Conservation (phyloP, 2,329 filamentous ascomycete species). For the Fusarium sp. region DNA sequence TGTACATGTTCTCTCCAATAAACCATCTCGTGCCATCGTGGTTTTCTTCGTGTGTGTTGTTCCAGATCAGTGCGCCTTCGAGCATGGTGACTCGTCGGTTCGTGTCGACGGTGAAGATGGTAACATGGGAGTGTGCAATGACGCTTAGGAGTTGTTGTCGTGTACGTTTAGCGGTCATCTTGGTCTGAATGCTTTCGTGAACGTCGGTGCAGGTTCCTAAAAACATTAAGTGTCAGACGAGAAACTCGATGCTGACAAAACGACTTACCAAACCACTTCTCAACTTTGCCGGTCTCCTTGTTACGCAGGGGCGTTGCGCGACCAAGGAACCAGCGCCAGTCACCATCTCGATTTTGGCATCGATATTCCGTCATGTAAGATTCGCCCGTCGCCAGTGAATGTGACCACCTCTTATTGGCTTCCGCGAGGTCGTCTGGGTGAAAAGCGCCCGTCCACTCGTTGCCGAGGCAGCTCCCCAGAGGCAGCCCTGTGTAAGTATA, state of each 20-base stretch:
- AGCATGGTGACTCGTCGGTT: conserved; percentile 72
- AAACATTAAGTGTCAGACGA: neutral
- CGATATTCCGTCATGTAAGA: conserved; percentile 78
- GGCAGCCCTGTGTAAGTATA: conserved; percentile 80
- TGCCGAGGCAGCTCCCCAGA: conserved; percentile 69
- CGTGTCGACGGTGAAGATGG: conserved; percentile 77
- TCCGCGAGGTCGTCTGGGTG: conserved; percentile 75
- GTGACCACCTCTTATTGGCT: conserved; percentile 67
- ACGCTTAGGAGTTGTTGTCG: conserved; percentile 78
- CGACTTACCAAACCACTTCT: conserved; percentile 77
- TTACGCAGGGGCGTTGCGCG: conserved; percentile 76
- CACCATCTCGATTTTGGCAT: conserved; percentile 71
- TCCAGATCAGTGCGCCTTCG: conserved; percentile 73
- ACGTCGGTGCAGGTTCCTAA: conserved; percentile 78
- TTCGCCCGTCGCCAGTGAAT: conserved; percentile 73
- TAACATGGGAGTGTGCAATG: conserved; percentile 78
- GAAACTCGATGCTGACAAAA: neutral
- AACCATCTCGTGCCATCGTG: conserved; percentile 58
- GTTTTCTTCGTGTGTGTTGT: conserved; percentile 54
- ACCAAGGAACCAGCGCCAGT: conserved; percentile 83
- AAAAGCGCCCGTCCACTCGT: conserved; percentile 71
- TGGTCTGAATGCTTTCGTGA: conserved; percentile 76
- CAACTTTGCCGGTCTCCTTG: conserved; percentile 71
- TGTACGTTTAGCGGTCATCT: conserved; percentile 72
- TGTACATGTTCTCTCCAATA: conserved; percentile 71